phyloP scores from a whole-genome alignment of 192 early-diverging fungal genomes.

The Chytriomyces confervae region DNA sequence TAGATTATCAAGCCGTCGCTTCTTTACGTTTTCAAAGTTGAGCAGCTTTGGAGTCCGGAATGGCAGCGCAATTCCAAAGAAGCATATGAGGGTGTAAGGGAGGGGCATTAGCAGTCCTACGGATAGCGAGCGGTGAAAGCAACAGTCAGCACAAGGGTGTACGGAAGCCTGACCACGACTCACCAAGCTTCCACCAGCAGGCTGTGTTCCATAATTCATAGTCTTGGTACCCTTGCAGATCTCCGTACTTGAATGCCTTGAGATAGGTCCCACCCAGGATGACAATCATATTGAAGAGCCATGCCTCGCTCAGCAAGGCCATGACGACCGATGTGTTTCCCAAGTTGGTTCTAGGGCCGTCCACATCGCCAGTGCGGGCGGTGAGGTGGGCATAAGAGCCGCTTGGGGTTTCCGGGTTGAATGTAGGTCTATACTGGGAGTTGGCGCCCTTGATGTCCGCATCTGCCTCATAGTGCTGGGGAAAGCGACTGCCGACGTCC shows the following conservation, averaged over 20 bases:
- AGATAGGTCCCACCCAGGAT: conserved; percentile 54
- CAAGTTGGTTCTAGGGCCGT: conserved; percentile 50
- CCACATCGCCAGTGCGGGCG: too few species aligned
- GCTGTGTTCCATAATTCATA: conserved; percentile 56
- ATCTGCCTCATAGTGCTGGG: too few species aligned
- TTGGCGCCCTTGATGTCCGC: too few species aligned
- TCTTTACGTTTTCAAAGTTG: conserved; percentile 50
- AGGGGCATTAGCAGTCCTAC: conserved; percentile 60
- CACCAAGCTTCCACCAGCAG: conserved; percentile 67
- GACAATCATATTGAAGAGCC: conserved; percentile 56
- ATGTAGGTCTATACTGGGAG: too few species aligned
- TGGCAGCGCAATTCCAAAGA: conserved; percentile 60
- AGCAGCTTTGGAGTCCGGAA: conserved; percentile 63
- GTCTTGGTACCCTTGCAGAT: conserved; percentile 50
- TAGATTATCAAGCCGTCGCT: conserved; percentile 59
- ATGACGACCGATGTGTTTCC: conserved; percentile 61
- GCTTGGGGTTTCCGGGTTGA: too few species aligned
- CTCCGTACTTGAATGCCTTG: conserved; percentile 51
- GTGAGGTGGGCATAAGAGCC: too few species aligned
- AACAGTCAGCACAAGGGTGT: neutral
- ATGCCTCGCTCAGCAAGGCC: conserved; percentile 56
- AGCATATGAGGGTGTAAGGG: conserved; percentile 65
- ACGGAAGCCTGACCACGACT: conserved; percentile 2
- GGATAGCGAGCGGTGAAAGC: neutral
- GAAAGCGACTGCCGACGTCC: too few species aligned